A percentile compares a stretch with the other conserved stretches of the same genome.
Evolutionary conservation across 1,284 basidiomycete genomes (phyloP).

Genomic region (Amylostereum areolatum): DNA sequence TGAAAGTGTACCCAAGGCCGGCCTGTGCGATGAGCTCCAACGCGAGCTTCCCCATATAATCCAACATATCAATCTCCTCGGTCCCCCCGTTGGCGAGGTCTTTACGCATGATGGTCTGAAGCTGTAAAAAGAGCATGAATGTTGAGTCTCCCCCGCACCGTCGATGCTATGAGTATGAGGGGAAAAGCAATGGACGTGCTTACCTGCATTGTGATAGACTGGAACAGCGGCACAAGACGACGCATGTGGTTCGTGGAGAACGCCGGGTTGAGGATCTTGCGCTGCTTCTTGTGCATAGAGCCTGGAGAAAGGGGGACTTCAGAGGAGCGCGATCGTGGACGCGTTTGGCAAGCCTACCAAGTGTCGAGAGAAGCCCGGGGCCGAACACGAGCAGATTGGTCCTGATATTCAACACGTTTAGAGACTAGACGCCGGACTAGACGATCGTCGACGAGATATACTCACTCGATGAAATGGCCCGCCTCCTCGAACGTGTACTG

Average conservation of each 20-base stretch:
- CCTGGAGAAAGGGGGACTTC: constrained; percentile 10
- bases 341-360: constrained; percentile 6
- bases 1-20: constrained; percentile 30
- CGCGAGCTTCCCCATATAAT: constrained; percentile 28
- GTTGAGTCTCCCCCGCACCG: too few relatives aligned
- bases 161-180: too few relatives aligned
- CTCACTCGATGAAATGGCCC: background rate
- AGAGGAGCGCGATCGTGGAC: background rate
- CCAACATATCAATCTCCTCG: constrained; percentile 20
- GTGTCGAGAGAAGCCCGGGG: constrained; percentile 15
- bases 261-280: constrained; percentile 22
- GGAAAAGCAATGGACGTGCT: too few relatives aligned
- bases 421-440: too few relatives aligned
- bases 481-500: background rate
- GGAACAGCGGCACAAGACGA: constrained; percentile 19
- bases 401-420: too few relatives aligned
- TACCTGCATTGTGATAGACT: constrained; percentile 15
- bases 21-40: constrained; percentile 31
- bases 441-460: too few relatives aligned
- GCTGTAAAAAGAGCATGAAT: too few relatives aligned
- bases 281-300: constrained; percentile 12
- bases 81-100: background rate
- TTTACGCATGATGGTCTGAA: background rate
- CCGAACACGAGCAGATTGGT: constrained; percentile 13
- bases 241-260: constrained; percentile 21